Conservation (phyloP, 148 eudicot genomes). For the Camellia lanceoleosa region DNA sequence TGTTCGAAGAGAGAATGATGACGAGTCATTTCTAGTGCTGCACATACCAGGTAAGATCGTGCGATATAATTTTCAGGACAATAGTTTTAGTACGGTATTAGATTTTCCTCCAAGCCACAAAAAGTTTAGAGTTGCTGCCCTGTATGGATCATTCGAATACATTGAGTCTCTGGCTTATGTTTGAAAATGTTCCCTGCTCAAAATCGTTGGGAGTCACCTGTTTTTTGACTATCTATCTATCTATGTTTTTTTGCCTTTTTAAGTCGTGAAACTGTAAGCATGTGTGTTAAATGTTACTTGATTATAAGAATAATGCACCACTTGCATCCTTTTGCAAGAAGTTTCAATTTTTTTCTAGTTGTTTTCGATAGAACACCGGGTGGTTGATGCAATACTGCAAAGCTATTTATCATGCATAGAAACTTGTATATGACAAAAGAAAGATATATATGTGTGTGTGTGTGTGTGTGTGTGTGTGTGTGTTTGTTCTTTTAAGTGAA, state of each 20-base stretch:
- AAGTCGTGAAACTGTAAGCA: too few relatives aligned
- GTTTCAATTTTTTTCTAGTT: too few relatives aligned
- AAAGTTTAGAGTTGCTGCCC: not conserved
- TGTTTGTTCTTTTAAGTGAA: too few relatives aligned
- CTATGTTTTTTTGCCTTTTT: not conserved
- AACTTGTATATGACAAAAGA: too few relatives aligned
- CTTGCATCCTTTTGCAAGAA: too few relatives aligned
- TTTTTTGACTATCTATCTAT: not conserved
- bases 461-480: too few relatives aligned
- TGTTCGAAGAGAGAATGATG: constrained; percentile 12
- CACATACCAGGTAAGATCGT: not conserved
- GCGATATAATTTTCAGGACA: constrained; percentile 12
- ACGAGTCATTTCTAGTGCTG: constrained; percentile 21
- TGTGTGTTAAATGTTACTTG: too few relatives aligned
- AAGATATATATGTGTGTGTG: too few relatives aligned
- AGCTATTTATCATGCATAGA: too few relatives aligned
- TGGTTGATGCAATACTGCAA: too few relatives aligned
- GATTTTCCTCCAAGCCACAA: not conserved
- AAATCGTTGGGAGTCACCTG: not conserved
- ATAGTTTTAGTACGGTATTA: not conserved
- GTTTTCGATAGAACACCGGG: too few relatives aligned
- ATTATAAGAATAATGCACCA: too few relatives aligned
- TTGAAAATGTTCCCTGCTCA: not conserved
- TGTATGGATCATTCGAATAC: not conserved
- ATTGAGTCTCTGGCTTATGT: not conserved